Evolutionary conservation across 2,329 filamentous ascomycete species (phyloP).

Genomic region (Claviceps maximensis): DNA sequence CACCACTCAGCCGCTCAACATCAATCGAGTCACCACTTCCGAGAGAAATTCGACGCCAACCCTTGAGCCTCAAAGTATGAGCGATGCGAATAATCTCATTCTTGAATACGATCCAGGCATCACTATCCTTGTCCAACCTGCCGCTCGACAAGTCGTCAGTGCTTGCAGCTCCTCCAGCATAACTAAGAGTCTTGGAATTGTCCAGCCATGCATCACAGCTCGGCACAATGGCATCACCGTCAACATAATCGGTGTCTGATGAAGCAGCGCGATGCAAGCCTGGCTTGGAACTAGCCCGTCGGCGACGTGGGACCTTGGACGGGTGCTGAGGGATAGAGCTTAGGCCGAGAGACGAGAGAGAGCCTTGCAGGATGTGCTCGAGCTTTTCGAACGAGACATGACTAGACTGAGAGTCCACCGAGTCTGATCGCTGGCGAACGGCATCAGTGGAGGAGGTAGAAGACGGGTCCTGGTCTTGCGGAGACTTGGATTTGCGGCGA

Average conservation of each 20-base stretch:
- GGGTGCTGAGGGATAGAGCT: slow-evolving; percentile 29
- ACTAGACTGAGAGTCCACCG: slow-evolving; percentile 52
- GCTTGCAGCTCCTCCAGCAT: slow-evolving; percentile 37
- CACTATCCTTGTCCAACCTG: slow-evolving; percentile 51
- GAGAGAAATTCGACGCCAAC: slow-evolving; percentile 74
- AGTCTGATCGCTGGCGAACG: slow-evolving; percentile 31
- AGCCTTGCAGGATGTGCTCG: slow-evolving; percentile 65
- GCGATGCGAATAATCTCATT: slow-evolving; percentile 79
- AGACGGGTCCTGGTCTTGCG: slow-evolving; percentile 15
- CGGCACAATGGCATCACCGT: slow-evolving; percentile 73
- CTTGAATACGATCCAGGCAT: slow-evolving; percentile 79
- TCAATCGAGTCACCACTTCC: slow-evolving; percentile 54
- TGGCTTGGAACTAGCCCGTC: slow-evolving; percentile 20
- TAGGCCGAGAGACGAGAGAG: slow-evolving; percentile 41
- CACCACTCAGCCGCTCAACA: slow-evolving; percentile 72
- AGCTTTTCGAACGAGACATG: slow-evolving; percentile 66
- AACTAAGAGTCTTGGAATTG: slow-evolving; percentile 78
- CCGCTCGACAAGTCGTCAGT: slow-evolving; percentile 29
- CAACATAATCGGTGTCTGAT: slow-evolving; percentile 75
- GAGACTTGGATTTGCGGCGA: slow-evolving; percentile 29
- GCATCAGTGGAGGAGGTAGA: slow-evolving; percentile 5
- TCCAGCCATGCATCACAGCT: slow-evolving; percentile 75
- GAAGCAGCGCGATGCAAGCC: slow-evolving; percentile 40
- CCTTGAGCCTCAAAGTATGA: slow-evolving; percentile 80
- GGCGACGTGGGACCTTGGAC: slow-evolving; percentile 29